Evolutionary conservation across 1,284 basidiomycete species (phyloP), one percentile per base, ranked within the genome.

Genomic region (Ustilago crameri): DNA sequence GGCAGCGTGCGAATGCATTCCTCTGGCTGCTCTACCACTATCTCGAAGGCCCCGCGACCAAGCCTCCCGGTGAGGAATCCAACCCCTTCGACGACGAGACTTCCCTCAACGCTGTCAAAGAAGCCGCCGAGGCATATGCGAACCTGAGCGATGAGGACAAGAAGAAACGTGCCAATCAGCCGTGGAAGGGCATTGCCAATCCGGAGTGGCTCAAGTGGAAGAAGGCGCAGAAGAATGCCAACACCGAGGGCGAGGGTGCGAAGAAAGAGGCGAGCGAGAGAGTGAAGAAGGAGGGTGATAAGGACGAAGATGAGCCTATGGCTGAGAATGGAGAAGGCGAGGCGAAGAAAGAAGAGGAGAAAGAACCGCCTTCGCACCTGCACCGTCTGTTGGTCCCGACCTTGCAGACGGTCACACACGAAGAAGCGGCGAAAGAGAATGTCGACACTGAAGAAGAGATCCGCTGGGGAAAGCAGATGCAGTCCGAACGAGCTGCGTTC

Each of bases 11-110:
- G 3, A 51, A 75, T 18, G 72, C 68, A 2, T 82, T 82, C 67
- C 58, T 82, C 51, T 82, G 80, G 80, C 63, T 82, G 9, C 45
- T 81, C 9, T 82, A 79, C 58, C 79, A 81, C 51, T 82, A 82
- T 40, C 65, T 80, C 43, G 79, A 82, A 49, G 80, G 78, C 1
- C 77, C 75, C 0, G 79, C 75, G 10, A 63, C 68, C 10, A 40
- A 60, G n/a, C 66, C 71, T 1, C 77, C 77, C 1, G 76, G 75
- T 26, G 63, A 58, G 35, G 50, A 59, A n/a, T 48, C 62, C 5
- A 82, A 82, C 35, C 80, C 80, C 0, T 82, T 82, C 35, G 76
- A 80, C 41, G 79, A 82, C 43, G 78, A 69, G 1, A 44, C 52
- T 1, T 71, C 71, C 10, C 48, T 38, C 10, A 64, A 52, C 14